phyloP scores from a whole-genome alignment of 257 asterid genomes.

The Solanum clarkiae region DNA sequence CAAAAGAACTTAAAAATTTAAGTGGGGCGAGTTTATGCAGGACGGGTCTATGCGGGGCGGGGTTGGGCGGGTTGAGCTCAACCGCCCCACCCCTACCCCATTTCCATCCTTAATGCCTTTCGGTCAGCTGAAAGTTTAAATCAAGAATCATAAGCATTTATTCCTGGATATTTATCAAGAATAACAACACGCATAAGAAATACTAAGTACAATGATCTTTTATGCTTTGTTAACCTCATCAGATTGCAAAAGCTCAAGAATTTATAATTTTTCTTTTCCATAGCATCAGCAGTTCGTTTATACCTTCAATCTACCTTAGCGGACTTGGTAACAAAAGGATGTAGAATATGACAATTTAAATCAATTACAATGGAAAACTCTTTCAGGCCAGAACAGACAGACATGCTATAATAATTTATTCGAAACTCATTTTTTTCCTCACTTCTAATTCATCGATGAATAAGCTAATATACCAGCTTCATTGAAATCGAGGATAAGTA shows the following conservation, averaged over 20 bases:
- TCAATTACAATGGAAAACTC: not conserved
- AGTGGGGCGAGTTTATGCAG: too few species aligned
- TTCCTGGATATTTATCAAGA: not conserved
- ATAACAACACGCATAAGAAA: not conserved
- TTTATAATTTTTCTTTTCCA: not conserved
- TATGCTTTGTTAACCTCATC: not conserved
- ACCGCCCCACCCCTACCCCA: too few species aligned
- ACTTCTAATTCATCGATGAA: too few species aligned
- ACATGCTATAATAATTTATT: not conserved
- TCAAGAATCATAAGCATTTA: not conserved
- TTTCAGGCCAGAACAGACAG: not conserved
- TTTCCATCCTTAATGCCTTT: not conserved
- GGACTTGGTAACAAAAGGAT: not conserved
- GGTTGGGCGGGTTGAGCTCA: too few species aligned
- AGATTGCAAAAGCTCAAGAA: not conserved
- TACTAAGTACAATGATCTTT: too few species aligned
- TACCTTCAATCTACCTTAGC: not conserved
- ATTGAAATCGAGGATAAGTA: not conserved
- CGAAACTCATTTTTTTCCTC: not conserved
- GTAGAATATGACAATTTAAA: not conserved
- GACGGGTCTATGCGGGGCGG: too few species aligned
- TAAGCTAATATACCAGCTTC: too few species aligned
- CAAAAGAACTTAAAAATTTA: too few species aligned
- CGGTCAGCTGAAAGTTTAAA: not conserved
- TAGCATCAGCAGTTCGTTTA: not conserved